Evolutionary conservation across 352 stramenopile genomes (phyloP), one percentile per base, ranked within the genome.

Genomic region (Elongisporangium undulatum): DNA sequence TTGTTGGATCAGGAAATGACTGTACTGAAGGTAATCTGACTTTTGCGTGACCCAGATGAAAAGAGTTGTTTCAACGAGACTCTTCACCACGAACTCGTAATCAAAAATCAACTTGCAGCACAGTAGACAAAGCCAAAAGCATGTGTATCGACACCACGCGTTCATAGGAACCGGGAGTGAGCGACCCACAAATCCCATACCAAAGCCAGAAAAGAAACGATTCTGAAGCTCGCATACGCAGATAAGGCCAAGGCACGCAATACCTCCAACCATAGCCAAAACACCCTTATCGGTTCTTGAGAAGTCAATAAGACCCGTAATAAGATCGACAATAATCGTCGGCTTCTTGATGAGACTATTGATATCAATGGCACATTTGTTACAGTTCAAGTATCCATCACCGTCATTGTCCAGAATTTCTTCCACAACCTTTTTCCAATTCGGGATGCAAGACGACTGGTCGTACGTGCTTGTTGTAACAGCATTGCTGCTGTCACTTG

Each of bases 71-170:
- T 94, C 85, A 0, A 94, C 85, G 19, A 94, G 60, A 39, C 61
- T 77, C 58, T 94, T 94, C 20, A 94, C 63, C 58, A 94, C 85
- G 51, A 90, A 91, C 61, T 92, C 80, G 68, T 94, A 94, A 50
- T 91, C 82, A 55, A 94, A 92, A n/a, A 65, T 81, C n/a, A 94
- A 59, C 61, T 94, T 94, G 57, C 74, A 67, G 0, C 82, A 9
- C n/a, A 89, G 92, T 49, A 94, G 48, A 10, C 89, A 62, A 15
- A 94, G 63, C 85, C 83, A 94, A 60, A 94, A 94, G 71, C 85
- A 94, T 21, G 78, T 69, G 67, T 94, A 94, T 1, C 85, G 85
- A 41, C 79, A 91, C 60, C 85, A 94, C 6, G 67, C 70, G 20
- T 77, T 84, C 68, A 89, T 85, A 4, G 83, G 82, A 23, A 94